phyloP scores from a whole-genome alignment of 2,329 filamentous ascomycete genomes.

The Daldinia sp. region DNA sequence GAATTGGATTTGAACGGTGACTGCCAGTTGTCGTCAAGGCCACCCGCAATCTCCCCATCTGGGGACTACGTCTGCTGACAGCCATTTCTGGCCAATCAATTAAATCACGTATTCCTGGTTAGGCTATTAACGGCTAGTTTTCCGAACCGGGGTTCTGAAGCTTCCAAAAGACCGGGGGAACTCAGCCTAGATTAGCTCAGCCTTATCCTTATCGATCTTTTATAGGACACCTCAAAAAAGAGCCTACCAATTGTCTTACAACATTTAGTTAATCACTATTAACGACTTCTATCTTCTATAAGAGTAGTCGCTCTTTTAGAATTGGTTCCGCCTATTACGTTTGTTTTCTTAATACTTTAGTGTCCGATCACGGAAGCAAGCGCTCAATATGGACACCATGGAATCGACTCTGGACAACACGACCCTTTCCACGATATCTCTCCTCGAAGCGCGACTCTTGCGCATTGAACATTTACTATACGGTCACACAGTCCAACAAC shows the following conservation, averaged over 20 bases:
- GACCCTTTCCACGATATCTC: conserved; percentile 65
- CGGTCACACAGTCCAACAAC: conserved; percentile 57
- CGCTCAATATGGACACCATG: conserved; percentile 44
- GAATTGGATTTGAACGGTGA: conserved; percentile 18
- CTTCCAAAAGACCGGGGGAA: conserved; percentile 34
- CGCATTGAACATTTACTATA: conserved; percentile 71
- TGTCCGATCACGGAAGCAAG: not conserved
- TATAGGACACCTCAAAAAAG: not conserved
- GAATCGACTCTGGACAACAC: conserved; percentile 62
- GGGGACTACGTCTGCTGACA: conserved; percentile 22
- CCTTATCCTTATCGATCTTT: conserved; percentile 31
- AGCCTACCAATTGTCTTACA: not conserved
- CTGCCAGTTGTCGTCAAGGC: conserved; percentile 38
- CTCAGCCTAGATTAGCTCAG: conserved; percentile 24
- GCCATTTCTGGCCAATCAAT: conserved; percentile 32
- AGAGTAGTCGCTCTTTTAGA: not conserved
- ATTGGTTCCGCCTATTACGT: not conserved
- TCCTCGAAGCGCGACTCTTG: conserved; percentile 69
- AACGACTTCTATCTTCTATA: not conserved
- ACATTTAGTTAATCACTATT: not conserved
- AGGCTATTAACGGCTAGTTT: conserved; percentile 38
- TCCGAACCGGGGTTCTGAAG: conserved; percentile 14
- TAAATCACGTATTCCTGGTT: conserved; percentile 9
- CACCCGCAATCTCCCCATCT: conserved; percentile 26
- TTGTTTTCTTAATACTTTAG: not conserved